Base-by-base conservation (phyloP, 805 yeast species). In the Sungouiella blattae region DNA sequence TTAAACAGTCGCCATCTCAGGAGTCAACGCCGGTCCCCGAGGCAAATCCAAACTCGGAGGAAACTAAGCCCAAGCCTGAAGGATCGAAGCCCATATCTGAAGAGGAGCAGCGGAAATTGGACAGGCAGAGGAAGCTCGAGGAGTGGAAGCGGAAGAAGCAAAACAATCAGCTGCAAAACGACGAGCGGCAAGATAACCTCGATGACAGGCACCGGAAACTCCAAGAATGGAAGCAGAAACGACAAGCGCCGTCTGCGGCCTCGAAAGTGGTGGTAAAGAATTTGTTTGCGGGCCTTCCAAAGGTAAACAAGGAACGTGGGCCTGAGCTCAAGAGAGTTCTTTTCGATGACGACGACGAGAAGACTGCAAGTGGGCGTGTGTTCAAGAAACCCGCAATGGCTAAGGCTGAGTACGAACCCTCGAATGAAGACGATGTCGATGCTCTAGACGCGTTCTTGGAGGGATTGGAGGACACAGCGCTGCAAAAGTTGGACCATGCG, bases 201-300 rank as follows among this genome's bases (percentile, higher is more conserved):
- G n/a, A n/a, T n/a, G n/a, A n/a, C n/a, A n/a, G n/a, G n/a, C n/a
- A 61, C 28, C 53, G 57, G 41, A 63, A 71, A 38, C 50, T 75
- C 0, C 75, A 71, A 37, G 77, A 73, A 17, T 77, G 82, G 81
- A 75, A 73, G 52, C 61, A 54, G 57, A 67, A 63, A 43, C 33
- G 57, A 46, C 52, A 51, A 26, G 33, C 50, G 38, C 14, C 43
- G 40, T 24, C 50, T 42, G 35, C 44, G 18, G 23, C 37, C 7
- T 7, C 30, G 13, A 33, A 15, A 26, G 24, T 13, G 18, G 15
- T 32, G n/a, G 22, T 36, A 7, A 18, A 26, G 22, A 20, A 20
- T 20, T 9, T 20, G 6, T 20, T 20, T 20, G 22, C 22, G 22
- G 22, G 22, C 9, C 22, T 20, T 20, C n/a, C n/a, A n/a, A n/a